Evolutionary conservation across 768 basidiomycete genomes (phyloP), one percentile per base, ranked within the genome.

Genomic region (Grammothele lineata): DNA sequence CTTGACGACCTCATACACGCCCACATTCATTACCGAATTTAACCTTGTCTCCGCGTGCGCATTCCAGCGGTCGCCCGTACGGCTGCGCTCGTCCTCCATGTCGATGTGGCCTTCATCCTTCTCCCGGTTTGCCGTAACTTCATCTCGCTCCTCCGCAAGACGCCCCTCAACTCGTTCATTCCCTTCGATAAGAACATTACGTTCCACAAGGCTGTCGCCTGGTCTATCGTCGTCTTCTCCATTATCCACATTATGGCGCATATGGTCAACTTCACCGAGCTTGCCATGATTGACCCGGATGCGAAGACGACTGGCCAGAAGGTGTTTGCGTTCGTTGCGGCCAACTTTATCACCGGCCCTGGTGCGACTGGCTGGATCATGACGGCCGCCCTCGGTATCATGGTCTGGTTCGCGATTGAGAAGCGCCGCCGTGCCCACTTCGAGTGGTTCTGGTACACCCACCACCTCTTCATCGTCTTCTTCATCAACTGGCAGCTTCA

Each of bases 121-220:
- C 78, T 98, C 24, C 95, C 94, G 22, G 80, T 97, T 63, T 97
- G 94, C 76, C 83, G 94, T 51, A 94, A 92, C 70, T 92, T 96
- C 69, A 80, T 96, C 66, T 94, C 92, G 19, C 57, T 94, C 37
- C 75, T 95, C 39, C 86, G 95, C 22, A 81, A 84, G 43, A 92
- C 91, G 1, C 81, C 92, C 2, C 72, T 98, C 49, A 90, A 89
- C 69, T 75, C 80, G 54, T 66, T 92, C 69, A 88, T 95, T 53
- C 92, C 92, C 18, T 95, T 97, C 62, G 93, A 95, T 74, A 87
- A 92, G 72, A 92, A 87, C 62, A 81, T 96, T 65, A 81, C 81
- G 6, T 85, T 96, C 65, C 93, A 92, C 73, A 92, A 91, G 64
- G 81, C 87, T 50, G 87, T 87, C 3, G 94, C 80, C 6, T 96